Evolutionary conservation across 2,329 filamentous ascomycete species (phyloP), one percentile per base, ranked within the genome.

Genomic region (Alternaria sp.): DNA sequence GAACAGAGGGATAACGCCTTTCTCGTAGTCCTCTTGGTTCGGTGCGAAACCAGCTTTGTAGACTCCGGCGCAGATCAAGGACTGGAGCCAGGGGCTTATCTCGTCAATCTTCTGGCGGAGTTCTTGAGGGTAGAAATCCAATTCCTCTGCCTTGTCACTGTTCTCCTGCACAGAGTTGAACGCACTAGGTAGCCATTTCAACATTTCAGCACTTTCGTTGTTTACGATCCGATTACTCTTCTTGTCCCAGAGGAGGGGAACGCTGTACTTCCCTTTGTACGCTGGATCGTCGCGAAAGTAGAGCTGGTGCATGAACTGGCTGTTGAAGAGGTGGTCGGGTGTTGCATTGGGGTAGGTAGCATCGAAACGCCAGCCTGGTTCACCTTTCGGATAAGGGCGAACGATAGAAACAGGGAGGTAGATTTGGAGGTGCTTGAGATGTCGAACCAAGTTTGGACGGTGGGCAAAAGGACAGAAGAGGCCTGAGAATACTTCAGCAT

Each of bases 401-500:
- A 90, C 87, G 4, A 89, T 79, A 1, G 85, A 87, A 20, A 88
- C 68, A 6, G 83, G 80, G 43, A 89, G 84, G 36, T 85, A 78
- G 11, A 82, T 75, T 34, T 84, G 79, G 3, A 90, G 81, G 34
- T 85, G 84, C 68, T 88, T 87, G 49, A 89, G 78, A 49, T 87
- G 81, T 5, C 86, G 81, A 8, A 87, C 80, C 11, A 89, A 76
- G 65, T 87, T 88, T 16, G 76, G 84, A 11, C 87, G 83, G 68
- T 89, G 88, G 2, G 88, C 87, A 65, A 89, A 89, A 3, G 87
- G 88, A 67, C 87, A 89, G 78, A 90, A 90, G 28, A 89, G 81
- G 20, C 87, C 85, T 82, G 24, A 3, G n/a, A 1, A n/a, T 57
- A n/a, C 39, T 53, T 53, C 7, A 59, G 48, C 3, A 7, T 39